A percentile compares a stretch with the other conserved stretches of the same genome.
These are phyloP conservation scores for Cicer chorassanicum DNA, from an alignment of 306 rosid genomes.

Conservation along the genomic window DNA sequence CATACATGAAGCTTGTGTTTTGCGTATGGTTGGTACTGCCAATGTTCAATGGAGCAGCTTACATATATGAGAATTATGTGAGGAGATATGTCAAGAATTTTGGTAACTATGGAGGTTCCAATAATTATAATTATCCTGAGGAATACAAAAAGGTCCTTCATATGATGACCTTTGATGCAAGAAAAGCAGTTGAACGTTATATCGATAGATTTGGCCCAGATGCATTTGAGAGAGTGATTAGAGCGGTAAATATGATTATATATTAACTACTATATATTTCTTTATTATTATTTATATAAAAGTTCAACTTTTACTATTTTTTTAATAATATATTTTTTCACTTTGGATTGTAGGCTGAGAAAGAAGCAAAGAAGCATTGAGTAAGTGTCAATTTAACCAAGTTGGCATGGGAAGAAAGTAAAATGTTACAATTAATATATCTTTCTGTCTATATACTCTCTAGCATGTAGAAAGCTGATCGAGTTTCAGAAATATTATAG, in stretches of 20 bases:
- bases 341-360: constrained; percentile 73
- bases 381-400: constrained; percentile 37
- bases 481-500: background rate
- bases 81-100: constrained; percentile 68
- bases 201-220: constrained; percentile 70
- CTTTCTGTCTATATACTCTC: background rate
- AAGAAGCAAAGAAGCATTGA: constrained; percentile 77
- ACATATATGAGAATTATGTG: constrained; percentile 71
- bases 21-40: constrained; percentile 92
- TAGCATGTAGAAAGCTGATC: background rate
- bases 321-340: background rate
- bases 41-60: constrained; percentile 89
- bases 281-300: background rate
- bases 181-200: constrained; percentile 75
- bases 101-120: constrained; percentile 42
- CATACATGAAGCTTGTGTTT: constrained; percentile 71
- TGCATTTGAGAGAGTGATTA: constrained; percentile 76
- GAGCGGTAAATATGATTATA: constrained; percentile 54
- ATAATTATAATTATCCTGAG: constrained; percentile 52
- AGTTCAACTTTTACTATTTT: background rate
- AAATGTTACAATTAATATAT: background rate
- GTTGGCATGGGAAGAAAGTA: constrained; percentile 16
- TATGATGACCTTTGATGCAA: constrained; percentile 84
- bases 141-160: constrained; percentile 70
- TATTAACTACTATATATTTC: background rate